Evolutionary conservation across 345 rosid species (phyloP).

Genomic region (Alliaria petiolata): DNA sequence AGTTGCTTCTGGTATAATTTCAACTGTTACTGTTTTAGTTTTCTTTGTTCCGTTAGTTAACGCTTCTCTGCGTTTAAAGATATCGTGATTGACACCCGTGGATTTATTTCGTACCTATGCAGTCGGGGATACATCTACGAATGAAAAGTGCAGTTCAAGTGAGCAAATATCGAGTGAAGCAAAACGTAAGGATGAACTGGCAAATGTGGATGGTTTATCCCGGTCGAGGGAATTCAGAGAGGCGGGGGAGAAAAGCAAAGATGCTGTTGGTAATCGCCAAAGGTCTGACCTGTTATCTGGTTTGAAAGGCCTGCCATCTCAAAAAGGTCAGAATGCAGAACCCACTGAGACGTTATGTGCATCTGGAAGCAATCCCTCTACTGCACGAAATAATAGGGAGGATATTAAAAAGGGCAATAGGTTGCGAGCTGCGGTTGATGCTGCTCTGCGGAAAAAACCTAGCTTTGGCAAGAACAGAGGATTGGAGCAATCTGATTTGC

Average conservation of each 20-base stretch:
- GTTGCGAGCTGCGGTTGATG: conserved; percentile 79
- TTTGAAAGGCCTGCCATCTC: conserved; percentile 37
- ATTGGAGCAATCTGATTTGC: conserved; percentile 50
- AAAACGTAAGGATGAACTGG: conserved; percentile 55
- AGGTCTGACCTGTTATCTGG: conserved; percentile 33
- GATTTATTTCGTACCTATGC: conserved; percentile 24
- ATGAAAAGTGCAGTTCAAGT: conserved; percentile 37
- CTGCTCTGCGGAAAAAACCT: conserved; percentile 69
- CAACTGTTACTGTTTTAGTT: neutral
- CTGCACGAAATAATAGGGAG: conserved; percentile 42
- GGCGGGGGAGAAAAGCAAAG: conserved; percentile 55
- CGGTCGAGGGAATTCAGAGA: conserved; percentile 45
- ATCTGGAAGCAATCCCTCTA: conserved; percentile 40
- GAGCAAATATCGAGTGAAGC: conserved; percentile 47
- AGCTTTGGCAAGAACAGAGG: conserved; percentile 56
- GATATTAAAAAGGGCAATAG: conserved; percentile 51
- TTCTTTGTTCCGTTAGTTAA: neutral
- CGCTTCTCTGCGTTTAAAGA: neutral
- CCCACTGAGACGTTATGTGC: conserved; percentile 31
- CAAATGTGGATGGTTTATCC: conserved; percentile 45
- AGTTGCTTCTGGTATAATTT: conserved; percentile 53
- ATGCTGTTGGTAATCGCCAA: conserved; percentile 35
- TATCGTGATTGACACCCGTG: conserved; percentile 1
- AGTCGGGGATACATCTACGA: conserved; percentile 48
- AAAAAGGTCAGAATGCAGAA: conserved; percentile 53